Evolutionary conservation across 768 basidiomycete genomes (phyloP), one percentile per base, ranked within the genome.

Genomic region (Podaxis pistillaris): DNA sequence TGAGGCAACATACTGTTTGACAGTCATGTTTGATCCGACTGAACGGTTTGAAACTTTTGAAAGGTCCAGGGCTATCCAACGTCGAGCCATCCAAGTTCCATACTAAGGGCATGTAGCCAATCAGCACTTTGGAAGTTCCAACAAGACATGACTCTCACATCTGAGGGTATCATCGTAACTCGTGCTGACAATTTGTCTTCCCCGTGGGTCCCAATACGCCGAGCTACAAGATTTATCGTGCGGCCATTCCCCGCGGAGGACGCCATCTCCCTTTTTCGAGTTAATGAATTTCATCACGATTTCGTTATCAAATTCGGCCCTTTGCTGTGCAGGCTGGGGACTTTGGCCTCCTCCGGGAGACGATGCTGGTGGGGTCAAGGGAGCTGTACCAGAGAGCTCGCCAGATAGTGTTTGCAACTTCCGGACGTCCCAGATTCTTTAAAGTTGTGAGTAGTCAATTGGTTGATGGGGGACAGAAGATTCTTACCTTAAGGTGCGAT

Each of bases 171-270:
- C 87, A 66, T 94, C 93, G 66, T 94, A 94, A 70, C 88, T 87
- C 4, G 93, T 94, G 72, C 90, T 93, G 53, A 94, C 86, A 63
- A 94, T 86, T 56, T 84, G 79, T 28, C 89, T 83, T 2, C 93
- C 93, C 61, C 87, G 79, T 2, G 91, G 85, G 72, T 94, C 91
- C 93, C 93, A 94, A 67, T 89, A 93, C 0, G 90, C 93, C 15
- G 93, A 87, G 64, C 88, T 93, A 50, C 86, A 90, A 15, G 90
- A 89, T 71, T 91, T 90, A 61, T 84, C 81, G 68, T 94, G 93
- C 13, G 71, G 72, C 79, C 83, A 89, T 67, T 88, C 85, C 2
- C 79, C 88, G 4, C 89, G 85, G 30, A 92, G 73, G 19, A 76
- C 74, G 0, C 84, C 80, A 50, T 78, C 76, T 7, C 88, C 90